phyloP scores from a whole-genome alignment of 441 rosid species.

The Melastoma candidum region DNA sequence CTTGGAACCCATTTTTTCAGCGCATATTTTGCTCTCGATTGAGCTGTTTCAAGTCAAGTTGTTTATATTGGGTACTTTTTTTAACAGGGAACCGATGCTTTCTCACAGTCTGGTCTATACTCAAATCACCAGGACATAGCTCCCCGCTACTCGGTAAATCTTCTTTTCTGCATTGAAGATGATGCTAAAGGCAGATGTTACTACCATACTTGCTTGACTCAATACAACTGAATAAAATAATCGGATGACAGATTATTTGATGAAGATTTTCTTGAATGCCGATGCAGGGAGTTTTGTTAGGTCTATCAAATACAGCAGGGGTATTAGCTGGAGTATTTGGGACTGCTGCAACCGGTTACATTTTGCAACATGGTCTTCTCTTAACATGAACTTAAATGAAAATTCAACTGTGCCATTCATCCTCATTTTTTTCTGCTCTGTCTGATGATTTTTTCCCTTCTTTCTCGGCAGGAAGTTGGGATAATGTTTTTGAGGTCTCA shows the following conservation, averaged over 20 bases:
- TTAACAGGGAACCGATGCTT: constrained; percentile 73
- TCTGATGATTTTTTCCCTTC: not conserved
- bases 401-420: not conserved
- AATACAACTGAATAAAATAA: too few species aligned
- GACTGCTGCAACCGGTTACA: constrained; percentile 93
- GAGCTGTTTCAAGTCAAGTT: too few species aligned
- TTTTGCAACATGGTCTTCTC: constrained; percentile 62
- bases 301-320: constrained; percentile 87
- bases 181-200: not conserved
- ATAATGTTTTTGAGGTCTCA: constrained; percentile 76
- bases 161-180: not conserved
- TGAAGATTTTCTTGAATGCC: constrained; percentile 3
- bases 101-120: constrained; percentile 84
- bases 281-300: constrained; percentile 76
- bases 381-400: not conserved
- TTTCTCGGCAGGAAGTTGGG: constrained; percentile 66
- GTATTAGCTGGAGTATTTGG: constrained; percentile 91
- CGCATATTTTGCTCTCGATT: too few species aligned
- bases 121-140: constrained; percentile 96
- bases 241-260: too few species aligned
- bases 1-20: too few species aligned
- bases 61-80: too few species aligned
- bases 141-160: constrained; percentile 88
- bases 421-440: not conserved
- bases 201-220: too few species aligned